Evolutionary conservation across 345 rosid genomes (phyloP), one percentile per base, ranked within the genome.

Genomic region (Odontarrhena argentea): DNA sequence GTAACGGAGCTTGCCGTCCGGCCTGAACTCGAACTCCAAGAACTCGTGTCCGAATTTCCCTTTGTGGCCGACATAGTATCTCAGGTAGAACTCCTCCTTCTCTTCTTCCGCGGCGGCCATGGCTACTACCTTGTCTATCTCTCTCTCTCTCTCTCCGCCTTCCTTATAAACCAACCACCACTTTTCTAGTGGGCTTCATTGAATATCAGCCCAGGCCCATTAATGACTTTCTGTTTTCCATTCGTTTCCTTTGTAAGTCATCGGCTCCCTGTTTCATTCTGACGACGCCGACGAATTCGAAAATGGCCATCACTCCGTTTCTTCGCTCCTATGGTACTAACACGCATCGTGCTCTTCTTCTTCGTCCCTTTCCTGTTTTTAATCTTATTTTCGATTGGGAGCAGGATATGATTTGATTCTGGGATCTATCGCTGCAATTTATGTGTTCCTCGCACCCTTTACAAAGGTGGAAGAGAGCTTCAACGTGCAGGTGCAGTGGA

Each of bases 381-480:
- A 5, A 3, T 37, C 4, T 41, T 30, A 4, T 4, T 18, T 44
- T 12, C 9, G 9, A 13, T n/a, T 61, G 41, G 65, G 63, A 54
- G 52, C 30, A 88, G 99, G 97, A 30, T 87, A 85, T 48, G 99
- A 94, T 79, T 49, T 91, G 80, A 70, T 86, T 18, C 77, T 91
- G 74, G 97, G 88, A 58, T 84, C 84, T 13, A 73, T 94, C 5
- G 97, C 99, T 62, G 85, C 91, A 12, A 77, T 87, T 67, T 94
- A 88, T 65, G 88, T 91, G 53, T 43, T 88, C 60, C 70, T 75
- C 79, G 83, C 80, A 35, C 99, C 96, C 11, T 94, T 81, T 70
- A 94, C 99, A 32, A 94, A 94, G 81, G 97, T 94, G 34, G 99
- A 94, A 79, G 99, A 94, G 76, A 91, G 99, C 89, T 94, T 94